These are phyloP conservation scores for Acanthamoeba lenticulata DNA, from an alignment of 208 protist genomes.

Conservation along the genomic window DNA sequence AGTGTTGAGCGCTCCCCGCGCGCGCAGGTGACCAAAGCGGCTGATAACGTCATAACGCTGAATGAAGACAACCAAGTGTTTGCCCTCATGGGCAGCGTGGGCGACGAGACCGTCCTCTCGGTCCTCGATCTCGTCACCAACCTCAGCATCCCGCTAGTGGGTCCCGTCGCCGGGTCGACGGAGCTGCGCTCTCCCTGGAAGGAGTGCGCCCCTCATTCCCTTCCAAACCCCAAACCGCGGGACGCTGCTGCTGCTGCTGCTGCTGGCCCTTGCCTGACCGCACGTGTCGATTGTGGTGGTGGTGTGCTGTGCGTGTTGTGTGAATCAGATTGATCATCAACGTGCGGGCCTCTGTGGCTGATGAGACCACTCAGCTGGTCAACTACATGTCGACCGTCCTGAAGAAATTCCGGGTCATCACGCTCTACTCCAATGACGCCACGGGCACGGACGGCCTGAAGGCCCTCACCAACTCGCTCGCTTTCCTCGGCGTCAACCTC, in stretches of 20 bases:
- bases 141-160: background rate
- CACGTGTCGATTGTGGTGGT: no score
- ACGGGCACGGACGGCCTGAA: background rate
- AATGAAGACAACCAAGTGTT: background rate
- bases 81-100: background rate
- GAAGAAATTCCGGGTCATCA: background rate
- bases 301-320: no score
- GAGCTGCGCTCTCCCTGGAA: background rate
- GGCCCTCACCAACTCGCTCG: background rate
- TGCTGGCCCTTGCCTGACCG: no score
- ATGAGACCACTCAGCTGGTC: slow-evolving; percentile 5
- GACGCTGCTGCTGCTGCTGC: no score
- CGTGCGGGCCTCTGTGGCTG: background rate
- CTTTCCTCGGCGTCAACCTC: background rate
- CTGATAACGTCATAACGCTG: background rate
- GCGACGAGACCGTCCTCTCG: background rate
- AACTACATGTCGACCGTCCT: background rate
- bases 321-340: background rate
- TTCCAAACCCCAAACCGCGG: no score
- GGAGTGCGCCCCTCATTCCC: background rate
- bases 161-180: background rate
- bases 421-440: background rate
- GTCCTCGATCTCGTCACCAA: background rate
- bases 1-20: no score
- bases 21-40: background rate